These are phyloP conservation scores for Nakaseomyces bracarensis DNA, from an alignment of 1,139 yeast genomes.

Conservation along the genomic window DNA sequence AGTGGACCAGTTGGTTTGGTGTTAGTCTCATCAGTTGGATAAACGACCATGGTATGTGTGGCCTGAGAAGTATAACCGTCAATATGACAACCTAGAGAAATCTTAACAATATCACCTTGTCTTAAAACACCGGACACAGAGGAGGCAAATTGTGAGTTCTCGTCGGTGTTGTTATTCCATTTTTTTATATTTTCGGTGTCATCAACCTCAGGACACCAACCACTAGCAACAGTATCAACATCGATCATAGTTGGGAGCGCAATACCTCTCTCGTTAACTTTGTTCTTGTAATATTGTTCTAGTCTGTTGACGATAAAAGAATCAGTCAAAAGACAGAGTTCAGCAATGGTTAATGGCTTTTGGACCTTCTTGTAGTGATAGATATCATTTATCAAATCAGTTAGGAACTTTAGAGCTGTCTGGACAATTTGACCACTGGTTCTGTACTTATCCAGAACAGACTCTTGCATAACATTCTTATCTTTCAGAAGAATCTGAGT, in stretches of 20 bases:
- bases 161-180: slow-evolving; percentile 23
- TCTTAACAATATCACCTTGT: slow-evolving; percentile 79
- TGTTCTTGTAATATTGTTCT: slow-evolving; percentile 45
- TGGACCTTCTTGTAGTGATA: slow-evolving; percentile 44
- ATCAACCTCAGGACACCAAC: slow-evolving; percentile 81
- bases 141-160: slow-evolving; percentile 18
- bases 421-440: slow-evolving; percentile 90
- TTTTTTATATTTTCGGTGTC: slow-evolving; percentile 38
- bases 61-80: slow-evolving; percentile 89
- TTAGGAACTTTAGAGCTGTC: slow-evolving; percentile 63
- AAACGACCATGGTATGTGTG: slow-evolving; percentile 79
- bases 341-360: slow-evolving; percentile 55
- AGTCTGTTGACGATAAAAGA: slow-evolving; percentile 54
- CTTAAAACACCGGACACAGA: slow-evolving; percentile 41
- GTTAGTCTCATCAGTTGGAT: slow-evolving; percentile 43
- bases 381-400: slow-evolving; percentile 58
- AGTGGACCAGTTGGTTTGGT: slow-evolving; percentile 63
- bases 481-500: slow-evolving; percentile 66
- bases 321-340: slow-evolving; percentile 76
- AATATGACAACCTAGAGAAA: slow-evolving; percentile 79
- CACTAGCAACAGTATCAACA: slow-evolving; percentile 66
- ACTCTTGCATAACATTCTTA: slow-evolving; percentile 56
- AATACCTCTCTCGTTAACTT: slow-evolving; percentile 74
- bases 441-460: slow-evolving; percentile 71
- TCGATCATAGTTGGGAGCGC: slow-evolving; percentile 87